Evolutionary conservation across 371 early-diverging fungal species (phyloP), one percentile per base, ranked within the genome.

Genomic region (Lichtheimia ornata): DNA sequence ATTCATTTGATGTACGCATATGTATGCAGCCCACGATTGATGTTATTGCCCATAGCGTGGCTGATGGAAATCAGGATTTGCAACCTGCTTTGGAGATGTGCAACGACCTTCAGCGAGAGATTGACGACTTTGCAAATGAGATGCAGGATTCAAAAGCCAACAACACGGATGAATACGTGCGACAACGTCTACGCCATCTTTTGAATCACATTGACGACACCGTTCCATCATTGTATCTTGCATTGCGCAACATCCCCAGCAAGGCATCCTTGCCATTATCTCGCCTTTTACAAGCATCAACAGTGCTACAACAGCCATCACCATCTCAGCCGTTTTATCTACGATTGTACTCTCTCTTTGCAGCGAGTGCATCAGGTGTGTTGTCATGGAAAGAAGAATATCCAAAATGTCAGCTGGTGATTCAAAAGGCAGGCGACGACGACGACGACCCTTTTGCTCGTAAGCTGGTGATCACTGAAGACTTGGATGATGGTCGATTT

Each of bases 341-440:
- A 24, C 78, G 77, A 5, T 61, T 91, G 12, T 92, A 91, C 62
- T 81, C 85, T 6, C 55, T 91, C 47, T 92, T 92, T 62, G 65
- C 79, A 7, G 87, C 81, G 1, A 22, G 47, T 18, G n/a, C 47
- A 22, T n/a, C 18, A 17, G 87, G 88, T 25, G 73, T 82, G 5
- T 88, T 88, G 59, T 91, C 91, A 1, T 92, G 92, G 92, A 89
- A 89, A 66, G 91, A 91, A 64, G 89, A 92, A 50, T 84, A 78
- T 54, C 79, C 70, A 12, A 79, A 81, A 66, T 71, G 57, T 40
- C 75, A 47, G 53, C 66, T 76, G 62, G 71, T 27, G 20, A 52
- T 59, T 20, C 55, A 41, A 41, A 61, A 47, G 24, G 40, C 15
- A 50, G 54, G 40, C n/a, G 50, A 17, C 1, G 24, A n/a, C 14